Evolutionary conservation across 2,329 filamentous ascomycete species (phyloP).

Genomic region (Ceratocystiopsis brevicomis): DNA sequence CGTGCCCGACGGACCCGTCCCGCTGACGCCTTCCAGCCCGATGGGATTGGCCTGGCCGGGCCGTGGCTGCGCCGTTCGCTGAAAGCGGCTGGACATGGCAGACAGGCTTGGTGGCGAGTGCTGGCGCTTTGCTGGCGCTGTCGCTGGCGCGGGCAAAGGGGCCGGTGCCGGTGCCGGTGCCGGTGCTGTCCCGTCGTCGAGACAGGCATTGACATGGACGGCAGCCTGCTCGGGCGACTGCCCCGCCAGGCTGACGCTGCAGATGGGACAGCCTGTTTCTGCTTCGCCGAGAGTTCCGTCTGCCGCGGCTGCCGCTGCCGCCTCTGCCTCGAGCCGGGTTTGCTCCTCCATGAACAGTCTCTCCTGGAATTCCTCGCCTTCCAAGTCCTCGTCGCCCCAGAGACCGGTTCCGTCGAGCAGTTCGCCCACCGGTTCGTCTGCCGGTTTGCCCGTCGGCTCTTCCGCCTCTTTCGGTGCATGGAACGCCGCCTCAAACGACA

Average conservation of each 20-base stretch:
- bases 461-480: background rate
- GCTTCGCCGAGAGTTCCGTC: slow-evolving; percentile 6
- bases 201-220: slow-evolving; percentile 77
- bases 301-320: slow-evolving; percentile 16
- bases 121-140: background rate
- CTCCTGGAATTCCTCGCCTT: slow-evolving; percentile 29
- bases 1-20: background rate
- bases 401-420: slow-evolving; percentile 15
- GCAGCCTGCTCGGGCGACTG: slow-evolving; percentile 48
- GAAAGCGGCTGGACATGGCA: slow-evolving; percentile 34
- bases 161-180: too few relatives aligned
- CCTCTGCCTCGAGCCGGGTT: slow-evolving; percentile 41
- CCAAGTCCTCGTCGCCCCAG: slow-evolving; percentile 31
- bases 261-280: slow-evolving; percentile 53
- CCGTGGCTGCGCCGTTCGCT: slow-evolving; percentile 49
- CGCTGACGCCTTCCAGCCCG: slow-evolving; percentile 7
- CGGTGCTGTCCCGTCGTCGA: slow-evolving; percentile 32
- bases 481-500: slow-evolving; percentile 5
- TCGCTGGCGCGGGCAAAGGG: too few relatives aligned
- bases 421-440: slow-evolving; percentile 11
- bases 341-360: slow-evolving; percentile 62
- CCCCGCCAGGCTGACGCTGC: slow-evolving; percentile 42
- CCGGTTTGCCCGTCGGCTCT: too few relatives aligned
- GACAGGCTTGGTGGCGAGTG: slow-evolving; percentile 11
- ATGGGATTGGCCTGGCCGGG: slow-evolving; percentile 73